These are phyloP conservation scores for Penicillium crystallinum DNA, from an alignment of 495 filamentous ascomycete genomes.

Conservation along the genomic window DNA sequence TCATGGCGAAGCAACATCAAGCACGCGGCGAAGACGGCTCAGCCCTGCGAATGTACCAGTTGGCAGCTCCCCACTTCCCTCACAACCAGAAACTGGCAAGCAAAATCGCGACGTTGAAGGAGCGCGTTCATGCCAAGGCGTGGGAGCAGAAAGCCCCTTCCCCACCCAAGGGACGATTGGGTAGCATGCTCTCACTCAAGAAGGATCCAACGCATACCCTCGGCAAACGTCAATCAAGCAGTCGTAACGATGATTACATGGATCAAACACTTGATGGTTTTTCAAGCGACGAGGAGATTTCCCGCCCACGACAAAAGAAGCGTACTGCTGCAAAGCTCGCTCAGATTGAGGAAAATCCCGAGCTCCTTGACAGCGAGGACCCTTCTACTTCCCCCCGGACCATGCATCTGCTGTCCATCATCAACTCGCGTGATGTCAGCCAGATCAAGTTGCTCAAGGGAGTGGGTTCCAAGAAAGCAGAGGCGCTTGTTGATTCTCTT, in stretches of 20 bases:
- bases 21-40: constrained; percentile 71
- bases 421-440: constrained; percentile 76
- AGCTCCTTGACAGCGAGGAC: constrained; percentile 27
- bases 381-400: constrained; percentile 59
- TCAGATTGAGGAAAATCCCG: constrained; percentile 16
- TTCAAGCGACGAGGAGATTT: constrained; percentile 27
- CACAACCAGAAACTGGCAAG: constrained; percentile 71
- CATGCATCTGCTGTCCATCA: constrained; percentile 66
- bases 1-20: constrained; percentile 90
- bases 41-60: constrained; percentile 80
- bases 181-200: constrained; percentile 40
- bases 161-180: constrained; percentile 25
- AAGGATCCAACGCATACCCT: constrained; percentile 26
- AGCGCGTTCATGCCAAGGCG: constrained; percentile 46
- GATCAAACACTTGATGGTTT: constrained; percentile 18
- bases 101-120: constrained; percentile 70
- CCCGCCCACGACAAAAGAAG: constrained; percentile 37
- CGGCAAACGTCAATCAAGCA: constrained; percentile 33
- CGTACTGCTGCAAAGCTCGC: constrained; percentile 30
- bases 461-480: constrained; percentile 51
- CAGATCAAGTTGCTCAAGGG: constrained; percentile 65
- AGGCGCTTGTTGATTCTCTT: constrained; percentile 49
- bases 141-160: constrained; percentile 12
- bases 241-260: constrained; percentile 32
- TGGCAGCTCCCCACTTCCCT: constrained; percentile 81